Percentiles rank a stretch among this genome's conserved stretches.
These are phyloP conservation scores for Scenedesmus sp. DNA, from an alignment of 163 green algal genomes.

Conservation along the genomic window DNA sequence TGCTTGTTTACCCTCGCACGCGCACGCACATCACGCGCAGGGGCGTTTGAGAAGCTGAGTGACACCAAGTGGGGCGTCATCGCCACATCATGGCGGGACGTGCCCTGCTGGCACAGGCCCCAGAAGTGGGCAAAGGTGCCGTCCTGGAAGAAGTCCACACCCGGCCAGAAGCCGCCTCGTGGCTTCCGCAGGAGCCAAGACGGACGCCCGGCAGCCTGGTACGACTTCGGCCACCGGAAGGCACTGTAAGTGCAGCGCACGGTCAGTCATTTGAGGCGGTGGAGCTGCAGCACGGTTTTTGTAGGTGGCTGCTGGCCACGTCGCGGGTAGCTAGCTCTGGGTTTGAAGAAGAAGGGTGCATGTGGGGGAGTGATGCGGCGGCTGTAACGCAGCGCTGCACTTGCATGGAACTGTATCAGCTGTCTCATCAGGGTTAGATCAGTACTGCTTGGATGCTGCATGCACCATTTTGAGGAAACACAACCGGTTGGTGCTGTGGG, in stretches of 20 bases:
- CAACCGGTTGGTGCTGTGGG: neutral
- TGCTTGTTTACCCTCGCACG: neutral
- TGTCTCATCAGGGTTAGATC: neutral
- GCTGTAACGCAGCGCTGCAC: neutral
- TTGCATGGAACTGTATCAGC: neutral
- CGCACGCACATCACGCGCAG: conserved; percentile 51
- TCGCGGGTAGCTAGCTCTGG: neutral
- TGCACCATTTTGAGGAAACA: neutral
- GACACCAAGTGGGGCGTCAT: conserved; percentile 70
- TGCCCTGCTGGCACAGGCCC: conserved; percentile 65
- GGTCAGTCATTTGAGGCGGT: too few species aligned
- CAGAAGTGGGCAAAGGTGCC: neutral
- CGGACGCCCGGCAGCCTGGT: conserved; percentile 17
- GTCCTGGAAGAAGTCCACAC: conserved; percentile 27
- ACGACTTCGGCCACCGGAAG: conserved; percentile 39
- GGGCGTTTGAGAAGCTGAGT: conserved; percentile 75
- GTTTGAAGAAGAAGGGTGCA: neutral
- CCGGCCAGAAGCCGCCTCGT: conserved; percentile 25
- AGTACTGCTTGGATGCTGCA: neutral
- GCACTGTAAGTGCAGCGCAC: neutral
- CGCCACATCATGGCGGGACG: conserved; percentile 63
- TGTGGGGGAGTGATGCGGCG: neutral
- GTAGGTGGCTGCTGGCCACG: neutral
- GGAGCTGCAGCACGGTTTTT: too few species aligned
- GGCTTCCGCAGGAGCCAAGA: conserved; percentile 25